Percentiles rank a stretch among this genome's conserved stretches.
These are phyloP conservation scores for Boletellus dicymbophilus DNA, from an alignment of 1,284 basidiomycete species.

Conservation along the genomic window DNA sequence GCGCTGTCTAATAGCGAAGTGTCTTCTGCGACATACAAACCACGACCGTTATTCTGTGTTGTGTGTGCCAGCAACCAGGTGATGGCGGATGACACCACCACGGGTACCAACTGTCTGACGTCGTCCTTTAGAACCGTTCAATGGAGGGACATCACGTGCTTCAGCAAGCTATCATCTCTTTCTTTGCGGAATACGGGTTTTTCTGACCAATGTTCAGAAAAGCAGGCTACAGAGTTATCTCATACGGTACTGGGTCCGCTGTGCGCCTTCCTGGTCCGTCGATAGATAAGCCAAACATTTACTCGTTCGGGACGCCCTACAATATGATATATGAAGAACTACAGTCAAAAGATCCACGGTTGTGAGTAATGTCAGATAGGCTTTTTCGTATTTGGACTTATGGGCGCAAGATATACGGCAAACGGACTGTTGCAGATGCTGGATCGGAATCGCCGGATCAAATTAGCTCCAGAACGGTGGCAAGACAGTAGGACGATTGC, in stretches of 20 bases:
- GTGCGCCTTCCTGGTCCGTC: conserved; percentile 96
- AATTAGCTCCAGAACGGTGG: conserved; percentile 95
- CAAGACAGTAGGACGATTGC: conserved; percentile 88
- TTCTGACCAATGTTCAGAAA: conserved; percentile 49
- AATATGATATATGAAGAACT: conserved; percentile 95
- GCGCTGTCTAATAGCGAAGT: conserved; percentile 9
- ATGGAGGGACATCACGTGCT: conserved; percentile 98
- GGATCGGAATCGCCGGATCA: conserved; percentile 93
- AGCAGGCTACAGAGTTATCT: conserved; percentile 90
- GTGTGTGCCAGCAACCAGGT: conserved; percentile 99
- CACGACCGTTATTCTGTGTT: conserved; percentile 89
- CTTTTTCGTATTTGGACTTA: conserved; percentile 13
- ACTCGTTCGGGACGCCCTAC: conserved; percentile 98
- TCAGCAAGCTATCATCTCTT: conserved; percentile 58
- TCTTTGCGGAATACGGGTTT: not conserved
- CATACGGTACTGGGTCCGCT: conserved; percentile 95
- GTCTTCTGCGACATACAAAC: conserved; percentile 44
- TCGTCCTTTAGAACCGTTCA: conserved; percentile 87
- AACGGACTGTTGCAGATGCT: conserved; percentile 98
- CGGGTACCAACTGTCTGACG: conserved; percentile 14
- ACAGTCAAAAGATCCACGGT: conserved; percentile 78
- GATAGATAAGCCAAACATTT: conserved; percentile 98
- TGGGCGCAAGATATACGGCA: conserved; percentile 74
- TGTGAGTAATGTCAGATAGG: conserved; percentile 55
- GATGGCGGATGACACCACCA: conserved; percentile 25